Percentiles rank a stretch among this genome's conserved stretches.
Conservation (phyloP, 306 rosid species). For the Dalbergia cochinchinensis region DNA sequence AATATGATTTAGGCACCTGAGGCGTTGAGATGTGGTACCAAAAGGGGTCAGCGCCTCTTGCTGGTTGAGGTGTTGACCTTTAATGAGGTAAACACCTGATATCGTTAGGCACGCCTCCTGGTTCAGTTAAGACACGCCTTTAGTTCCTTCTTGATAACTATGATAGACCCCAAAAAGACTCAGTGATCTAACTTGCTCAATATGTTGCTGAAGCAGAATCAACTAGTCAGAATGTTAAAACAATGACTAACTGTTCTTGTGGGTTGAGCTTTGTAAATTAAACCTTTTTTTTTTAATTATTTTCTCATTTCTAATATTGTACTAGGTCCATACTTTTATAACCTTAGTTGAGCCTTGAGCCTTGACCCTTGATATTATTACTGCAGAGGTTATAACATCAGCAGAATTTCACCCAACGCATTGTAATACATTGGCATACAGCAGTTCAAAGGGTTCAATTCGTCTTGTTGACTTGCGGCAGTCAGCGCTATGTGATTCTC, state of each 20-base stretch:
- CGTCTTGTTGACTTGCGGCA: slow-evolving; percentile 97
- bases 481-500: slow-evolving; percentile 98
- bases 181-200: background rate
- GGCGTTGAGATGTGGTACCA: background rate
- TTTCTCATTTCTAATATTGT: background rate
- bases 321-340: background rate
- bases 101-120: background rate
- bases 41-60: background rate
- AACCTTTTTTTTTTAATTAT: background rate
- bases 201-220: slow-evolving; percentile 8
- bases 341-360: slow-evolving; percentile 38
- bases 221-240: slow-evolving; percentile 4
- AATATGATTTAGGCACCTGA: slow-evolving; percentile 4
- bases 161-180: background rate
- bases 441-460: slow-evolving; percentile 98
- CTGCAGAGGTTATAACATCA: slow-evolving; percentile 98
- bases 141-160: background rate
- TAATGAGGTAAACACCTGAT: slow-evolving; percentile 2
- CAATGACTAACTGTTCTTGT: background rate
- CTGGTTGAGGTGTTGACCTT: slow-evolving; percentile 13
- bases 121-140: background rate
- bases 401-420: slow-evolving; percentile 99
- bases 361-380: slow-evolving; percentile 40
- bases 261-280: background rate
- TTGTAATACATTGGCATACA: slow-evolving; percentile 92